Evolutionary conservation across 768 basidiomycete genomes (phyloP).

Genomic region (Naganishia kalamii): DNA sequence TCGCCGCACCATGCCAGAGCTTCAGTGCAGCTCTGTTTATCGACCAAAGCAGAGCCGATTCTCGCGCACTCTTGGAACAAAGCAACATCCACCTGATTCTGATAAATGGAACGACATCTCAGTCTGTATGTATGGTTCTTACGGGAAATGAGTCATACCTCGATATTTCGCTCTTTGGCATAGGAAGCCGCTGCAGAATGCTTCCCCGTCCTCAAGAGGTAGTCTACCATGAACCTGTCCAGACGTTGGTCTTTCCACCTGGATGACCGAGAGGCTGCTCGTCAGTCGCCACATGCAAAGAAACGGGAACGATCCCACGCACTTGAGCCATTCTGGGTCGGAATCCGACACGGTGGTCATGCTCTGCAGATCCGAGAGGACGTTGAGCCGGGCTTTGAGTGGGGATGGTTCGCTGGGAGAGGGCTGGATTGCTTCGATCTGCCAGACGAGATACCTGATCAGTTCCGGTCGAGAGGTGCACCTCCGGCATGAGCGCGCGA

Average conservation of each 20-base stretch:
- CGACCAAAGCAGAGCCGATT: slow-evolving; percentile 71
- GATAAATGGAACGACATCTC: slow-evolving; percentile 27
- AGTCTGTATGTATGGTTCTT: slow-evolving; percentile 27
- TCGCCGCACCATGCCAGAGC: slow-evolving; percentile 94
- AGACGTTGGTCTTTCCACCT: slow-evolving; percentile 74
- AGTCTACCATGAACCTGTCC: slow-evolving; percentile 87
- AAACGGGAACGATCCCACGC: slow-evolving; percentile 63
- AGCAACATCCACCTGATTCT: slow-evolving; percentile 48
- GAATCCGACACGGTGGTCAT: slow-evolving; percentile 30
- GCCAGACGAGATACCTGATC: background rate
- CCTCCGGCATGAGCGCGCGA: slow-evolving; percentile 30
- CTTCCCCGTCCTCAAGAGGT: slow-evolving; percentile 74
- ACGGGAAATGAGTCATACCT: slow-evolving; percentile 53
- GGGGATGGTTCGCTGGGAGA: background rate
- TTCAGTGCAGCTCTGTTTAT: slow-evolving; percentile 69
- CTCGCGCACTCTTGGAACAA: slow-evolving; percentile 47
- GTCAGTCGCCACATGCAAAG: slow-evolving; percentile 55
- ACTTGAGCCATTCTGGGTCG: slow-evolving; percentile 54
- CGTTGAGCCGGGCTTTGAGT: slow-evolving; percentile 18
- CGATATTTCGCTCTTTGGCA: slow-evolving; percentile 68
- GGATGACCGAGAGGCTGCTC: slow-evolving; percentile 51
- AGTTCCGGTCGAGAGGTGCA: too few species aligned
- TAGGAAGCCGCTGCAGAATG: slow-evolving; percentile 69
- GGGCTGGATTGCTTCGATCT: slow-evolving; percentile 18
- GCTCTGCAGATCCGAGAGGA: slow-evolving; percentile 55